Evolutionary conservation across 2,329 filamentous ascomycete genomes (phyloP).

Genomic region (Pseudophaeomoniella oleicola): DNA sequence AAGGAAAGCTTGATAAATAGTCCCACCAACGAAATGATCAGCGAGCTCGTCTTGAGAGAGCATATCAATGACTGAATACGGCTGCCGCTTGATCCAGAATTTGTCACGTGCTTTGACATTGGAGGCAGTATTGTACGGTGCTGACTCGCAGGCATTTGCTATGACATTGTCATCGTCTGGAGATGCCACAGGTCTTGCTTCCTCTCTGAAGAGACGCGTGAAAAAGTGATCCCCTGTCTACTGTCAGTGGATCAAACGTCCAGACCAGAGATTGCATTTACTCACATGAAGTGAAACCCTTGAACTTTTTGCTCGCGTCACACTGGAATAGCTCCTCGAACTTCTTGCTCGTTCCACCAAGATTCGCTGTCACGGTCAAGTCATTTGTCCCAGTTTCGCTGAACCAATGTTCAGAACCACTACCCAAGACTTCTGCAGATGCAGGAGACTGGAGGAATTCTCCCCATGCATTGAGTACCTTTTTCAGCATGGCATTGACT

Average conservation of each 20-base stretch:
- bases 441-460: conserved; percentile 28
- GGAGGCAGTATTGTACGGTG: conserved; percentile 37
- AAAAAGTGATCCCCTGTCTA: conserved; percentile 65
- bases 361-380: not conserved
- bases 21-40: conserved; percentile 44
- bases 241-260: too few species aligned
- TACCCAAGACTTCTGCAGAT: conserved; percentile 26
- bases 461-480: conserved; percentile 35
- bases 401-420: not conserved
- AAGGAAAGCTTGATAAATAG: conserved; percentile 57
- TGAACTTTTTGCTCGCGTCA: not conserved
- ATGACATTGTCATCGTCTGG: conserved; percentile 42
- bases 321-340: not conserved
- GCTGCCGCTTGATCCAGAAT: conserved; percentile 58
- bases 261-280: too few species aligned
- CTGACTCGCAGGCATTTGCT: conserved; percentile 51
- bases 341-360: too few species aligned
- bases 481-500: conserved; percentile 38
- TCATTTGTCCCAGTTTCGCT: not conserved
- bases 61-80: conserved; percentile 53
- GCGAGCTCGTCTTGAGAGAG: conserved; percentile 40
- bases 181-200: conserved; percentile 41
- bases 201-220: conserved; percentile 40
- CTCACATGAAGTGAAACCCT: not conserved
- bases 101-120: conserved; percentile 40